phyloP scores from a whole-genome alignment of 257 asterid genomes.

The Penstemon davidsonii region DNA sequence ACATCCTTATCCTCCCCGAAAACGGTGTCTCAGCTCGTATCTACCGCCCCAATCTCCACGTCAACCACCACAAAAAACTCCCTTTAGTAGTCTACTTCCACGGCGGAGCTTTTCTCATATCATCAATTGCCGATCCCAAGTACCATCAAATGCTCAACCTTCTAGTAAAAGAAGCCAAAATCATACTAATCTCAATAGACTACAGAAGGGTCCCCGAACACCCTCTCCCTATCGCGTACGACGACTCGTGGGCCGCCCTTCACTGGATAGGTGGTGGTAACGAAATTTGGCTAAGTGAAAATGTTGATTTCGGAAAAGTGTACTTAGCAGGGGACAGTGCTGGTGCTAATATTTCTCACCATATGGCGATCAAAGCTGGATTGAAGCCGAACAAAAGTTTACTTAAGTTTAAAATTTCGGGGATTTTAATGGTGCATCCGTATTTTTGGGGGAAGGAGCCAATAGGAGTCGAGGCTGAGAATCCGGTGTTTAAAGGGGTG shows the following conservation, averaged over 20 bases:
- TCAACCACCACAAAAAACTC: conserved; percentile 28
- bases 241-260: conserved; percentile 61
- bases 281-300: conserved; percentile 45
- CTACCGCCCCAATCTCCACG: conserved; percentile 39
- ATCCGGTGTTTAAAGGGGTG: conserved; percentile 51
- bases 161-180: conserved; percentile 43
- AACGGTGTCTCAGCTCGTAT: conserved; percentile 53
- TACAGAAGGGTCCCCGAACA: conserved; percentile 61
- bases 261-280: conserved; percentile 37
- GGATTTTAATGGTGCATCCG: conserved; percentile 61
- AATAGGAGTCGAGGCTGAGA: conserved; percentile 53
- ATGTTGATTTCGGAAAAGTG: conserved; percentile 49
- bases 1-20: conserved; percentile 40
- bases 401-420: conserved; percentile 29
- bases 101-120: conserved; percentile 69
- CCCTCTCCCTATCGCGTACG: conserved; percentile 67
- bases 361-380: conserved; percentile 46
- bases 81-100: conserved; percentile 67
- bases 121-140: conserved; percentile 50
- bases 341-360: conserved; percentile 80
- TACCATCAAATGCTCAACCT: conserved; percentile 53
- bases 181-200: conserved; percentile 48
- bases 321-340: conserved; percentile 83
- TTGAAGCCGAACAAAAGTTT: background rate
- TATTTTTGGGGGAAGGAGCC: conserved; percentile 77